phyloP scores from a whole-genome alignment of 83 land plant genomes.

The Picea engelmannii region DNA sequence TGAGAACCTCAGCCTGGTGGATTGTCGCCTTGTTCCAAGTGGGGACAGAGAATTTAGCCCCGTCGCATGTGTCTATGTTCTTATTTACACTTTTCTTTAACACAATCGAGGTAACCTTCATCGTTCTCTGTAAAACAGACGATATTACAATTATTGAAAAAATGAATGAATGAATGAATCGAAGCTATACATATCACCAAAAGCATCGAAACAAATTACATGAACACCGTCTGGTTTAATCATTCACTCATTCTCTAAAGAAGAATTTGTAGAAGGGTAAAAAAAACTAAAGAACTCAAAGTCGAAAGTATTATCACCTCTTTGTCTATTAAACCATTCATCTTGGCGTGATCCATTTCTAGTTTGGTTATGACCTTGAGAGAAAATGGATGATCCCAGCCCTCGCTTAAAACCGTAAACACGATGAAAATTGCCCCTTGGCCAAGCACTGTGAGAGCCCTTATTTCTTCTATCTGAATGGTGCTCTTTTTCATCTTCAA shows the following conservation, averaged over 20 bases:
- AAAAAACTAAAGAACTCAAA: conserved; percentile 30
- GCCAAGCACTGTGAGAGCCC: no score
- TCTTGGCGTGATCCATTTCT: no score
- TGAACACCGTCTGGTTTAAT: conserved; percentile 57
- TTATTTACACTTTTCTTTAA: neutral
- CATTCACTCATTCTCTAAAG: conserved; percentile 37
- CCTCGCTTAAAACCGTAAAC: no score
- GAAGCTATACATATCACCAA: conserved; percentile 2
- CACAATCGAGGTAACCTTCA: neutral
- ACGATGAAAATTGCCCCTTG: no score
- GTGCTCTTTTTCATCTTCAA: no score
- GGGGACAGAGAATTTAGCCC: no score
- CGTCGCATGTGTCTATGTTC: neutral
- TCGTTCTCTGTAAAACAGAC: conserved; percentile 27
- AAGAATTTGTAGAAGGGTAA: conserved; percentile 15
- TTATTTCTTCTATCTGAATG: no score
- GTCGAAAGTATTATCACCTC: conserved; percentile 25
- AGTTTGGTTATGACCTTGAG: no score
- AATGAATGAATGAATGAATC: conserved; percentile 6
- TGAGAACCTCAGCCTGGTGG: no score
- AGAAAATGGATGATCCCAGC: no score
- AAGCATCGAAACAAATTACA: conserved; percentile 2
- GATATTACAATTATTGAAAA: conserved; percentile 22
- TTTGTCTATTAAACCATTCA: no score
- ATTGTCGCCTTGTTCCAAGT: no score